Evolutionary conservation across 2,329 filamentous ascomycete genomes (phyloP), one percentile per base, ranked within the genome.

Genomic region (Hymenoscyphus repandus): DNA sequence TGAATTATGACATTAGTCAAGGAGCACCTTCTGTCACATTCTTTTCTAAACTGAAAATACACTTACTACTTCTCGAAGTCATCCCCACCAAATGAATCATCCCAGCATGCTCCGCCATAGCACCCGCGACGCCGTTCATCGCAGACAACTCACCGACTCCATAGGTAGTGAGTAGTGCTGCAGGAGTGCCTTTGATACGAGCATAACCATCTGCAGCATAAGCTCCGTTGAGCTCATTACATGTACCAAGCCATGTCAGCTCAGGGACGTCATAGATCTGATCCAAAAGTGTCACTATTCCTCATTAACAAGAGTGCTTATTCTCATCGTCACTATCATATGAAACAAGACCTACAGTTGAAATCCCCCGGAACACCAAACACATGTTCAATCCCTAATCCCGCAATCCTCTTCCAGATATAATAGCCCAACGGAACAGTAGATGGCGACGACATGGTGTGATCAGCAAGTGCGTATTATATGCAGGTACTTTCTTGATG

Each of bases 1-100:
- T 54, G 2, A 18, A 33, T 42, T 20, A 22, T 12, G 6, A 44
- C 27, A 15, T 54, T 38, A 34, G 43, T 12, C 15, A 38, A 15
- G 12, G 33, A 17, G 10, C 15, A 13, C 34, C 34, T 37, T 37
- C 32, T 9, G 32, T 13, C 5, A 13, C 10, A 11, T 5, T 9
- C 34, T 4, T 9, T 13, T 17, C 34, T n/a, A 37, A 17, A 11
- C 2, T 6, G 9, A 33, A 15, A 10, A 31, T 34, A 6, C 13
- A 57, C 58, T 34, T 42, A 61, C 58, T 32, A 32, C 49, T 47
- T 52, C 59, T 44, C 22, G 55, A 44, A 17, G 59, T 51, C 59
- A 59, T 62, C 10, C 79, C 79, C 18, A 82, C 78, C 38, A 83
- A 74, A 57, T 83, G 79, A 10, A 82, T 72, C 17, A 83, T 73